A percentile compares a stretch with the other conserved stretches of the same genome.
Evolutionary conservation across 257 asterid species (phyloP).

Genomic region (Solanum corneliomulleri): DNA sequence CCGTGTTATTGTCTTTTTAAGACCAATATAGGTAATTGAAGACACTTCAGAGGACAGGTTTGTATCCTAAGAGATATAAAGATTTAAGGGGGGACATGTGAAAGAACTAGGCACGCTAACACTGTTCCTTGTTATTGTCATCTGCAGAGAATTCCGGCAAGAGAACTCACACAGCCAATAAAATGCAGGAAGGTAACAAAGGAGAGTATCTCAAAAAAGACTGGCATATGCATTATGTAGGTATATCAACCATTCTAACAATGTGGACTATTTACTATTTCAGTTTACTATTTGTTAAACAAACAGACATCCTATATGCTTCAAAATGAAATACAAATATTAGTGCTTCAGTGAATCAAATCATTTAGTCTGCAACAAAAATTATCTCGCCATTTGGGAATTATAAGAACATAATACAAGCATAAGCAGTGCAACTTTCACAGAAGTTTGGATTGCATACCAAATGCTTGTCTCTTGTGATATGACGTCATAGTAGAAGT

Average conservation of each 20-base stretch:
- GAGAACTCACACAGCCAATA: not conserved
- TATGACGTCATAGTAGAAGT: slow-evolving; percentile 54
- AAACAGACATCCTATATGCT: not conserved
- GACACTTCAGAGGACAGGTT: not conserved
- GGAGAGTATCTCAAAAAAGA: not conserved
- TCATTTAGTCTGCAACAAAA: not conserved
- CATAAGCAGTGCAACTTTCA: not conserved
- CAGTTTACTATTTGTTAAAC: not conserved
- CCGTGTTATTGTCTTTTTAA: not conserved
- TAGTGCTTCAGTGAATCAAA: not conserved
- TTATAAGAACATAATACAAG: not conserved
- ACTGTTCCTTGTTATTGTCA: not conserved
- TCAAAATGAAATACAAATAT: not conserved
- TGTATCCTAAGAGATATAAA: not conserved
- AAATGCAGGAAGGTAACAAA: not conserved
- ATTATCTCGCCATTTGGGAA: not conserved
- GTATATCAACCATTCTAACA: not conserved
- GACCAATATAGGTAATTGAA: not conserved
- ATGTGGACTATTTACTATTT: not conserved
- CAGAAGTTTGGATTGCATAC: slow-evolving; percentile 23
- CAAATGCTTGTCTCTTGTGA: slow-evolving; percentile 83
- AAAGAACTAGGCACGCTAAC: not conserved
- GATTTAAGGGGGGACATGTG: not conserved
- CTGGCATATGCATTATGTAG: not conserved
- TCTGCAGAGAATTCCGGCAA: not conserved